A percentile compares a stretch with the other conserved stretches of the same genome.
These are phyloP conservation scores for Pneumocystis murina DNA, from an alignment of 1,139 yeast genomes.

Conservation along the genomic window DNA sequence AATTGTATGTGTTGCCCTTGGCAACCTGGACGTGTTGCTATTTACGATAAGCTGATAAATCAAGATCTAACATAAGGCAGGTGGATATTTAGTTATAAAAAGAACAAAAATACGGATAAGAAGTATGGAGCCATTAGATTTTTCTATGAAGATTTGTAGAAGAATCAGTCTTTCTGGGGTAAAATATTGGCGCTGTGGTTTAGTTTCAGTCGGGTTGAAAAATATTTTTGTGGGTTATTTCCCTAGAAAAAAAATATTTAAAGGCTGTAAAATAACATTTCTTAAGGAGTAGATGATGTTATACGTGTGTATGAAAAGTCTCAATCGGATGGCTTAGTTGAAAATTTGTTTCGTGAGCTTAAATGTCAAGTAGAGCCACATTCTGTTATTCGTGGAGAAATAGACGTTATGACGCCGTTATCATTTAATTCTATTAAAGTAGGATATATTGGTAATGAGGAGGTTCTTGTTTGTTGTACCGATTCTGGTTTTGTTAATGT, in stretches of 20 bases:
- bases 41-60: too few species aligned
- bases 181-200: background rate
- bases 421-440: background rate
- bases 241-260: background rate
- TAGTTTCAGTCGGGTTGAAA: background rate
- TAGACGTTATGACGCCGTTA: background rate
- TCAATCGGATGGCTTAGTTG: background rate
- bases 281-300: background rate
- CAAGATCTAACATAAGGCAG: too few species aligned
- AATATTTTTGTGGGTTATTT: background rate
- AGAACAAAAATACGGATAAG: background rate
- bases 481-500: slow-evolving; percentile 3
- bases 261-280: background rate
- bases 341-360: background rate
- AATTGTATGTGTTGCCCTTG: too few species aligned
- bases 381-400: background rate
- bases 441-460: slow-evolving; percentile 1
- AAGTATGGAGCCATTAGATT: background rate
- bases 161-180: background rate
- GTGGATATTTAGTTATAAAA: background rate
- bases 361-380: background rate
- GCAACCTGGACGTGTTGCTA: too few species aligned
- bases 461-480: slow-evolving; percentile 3
- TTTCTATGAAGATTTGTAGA: background rate
- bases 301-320: background rate